phyloP scores from a whole-genome alignment of 2,329 filamentous ascomycete species.

The Coniochaeta sp. region DNA sequence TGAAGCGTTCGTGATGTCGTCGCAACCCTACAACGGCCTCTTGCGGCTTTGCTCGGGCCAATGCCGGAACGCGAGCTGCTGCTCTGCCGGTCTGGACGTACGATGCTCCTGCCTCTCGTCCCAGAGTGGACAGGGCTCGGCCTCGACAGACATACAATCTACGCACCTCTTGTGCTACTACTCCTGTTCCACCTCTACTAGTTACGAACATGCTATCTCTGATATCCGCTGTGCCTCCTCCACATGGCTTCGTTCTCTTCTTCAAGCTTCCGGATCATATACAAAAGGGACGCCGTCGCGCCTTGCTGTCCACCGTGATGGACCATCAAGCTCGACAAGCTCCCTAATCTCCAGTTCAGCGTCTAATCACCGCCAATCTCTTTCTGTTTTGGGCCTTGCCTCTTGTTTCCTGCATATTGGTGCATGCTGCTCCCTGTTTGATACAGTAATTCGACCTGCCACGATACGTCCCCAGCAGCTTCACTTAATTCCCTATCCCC shows the following conservation, averaged over 20 bases:
- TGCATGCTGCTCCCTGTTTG: background rate
- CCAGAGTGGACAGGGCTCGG: background rate
- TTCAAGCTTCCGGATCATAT: background rate
- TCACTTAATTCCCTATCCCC: background rate
- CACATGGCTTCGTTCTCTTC: background rate
- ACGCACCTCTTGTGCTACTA: background rate
- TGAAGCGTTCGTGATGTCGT: background rate
- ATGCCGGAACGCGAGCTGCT: background rate
- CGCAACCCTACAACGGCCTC: background rate
- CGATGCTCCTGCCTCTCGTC: background rate
- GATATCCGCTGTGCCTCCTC: background rate
- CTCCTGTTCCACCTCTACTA: background rate
- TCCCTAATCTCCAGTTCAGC: background rate
- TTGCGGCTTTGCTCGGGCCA: background rate
- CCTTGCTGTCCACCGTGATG: background rate
- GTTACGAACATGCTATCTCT: background rate
- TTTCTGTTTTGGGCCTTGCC: background rate
- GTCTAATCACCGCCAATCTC: slow-evolving; percentile 1
- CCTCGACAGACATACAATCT: background rate
- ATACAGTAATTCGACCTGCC: background rate
- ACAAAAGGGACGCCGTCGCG: slow-evolving; percentile 2
- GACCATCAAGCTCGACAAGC: background rate
- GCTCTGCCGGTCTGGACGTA: background rate
- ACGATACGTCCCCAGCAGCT: background rate
- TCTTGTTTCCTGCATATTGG: background rate